A percentile compares a stretch with the other conserved stretches of the same genome.
These are phyloP conservation scores for Paramecium octaurelia DNA, from an alignment of 73 alveolate genomes.

Conservation along the genomic window DNA sequence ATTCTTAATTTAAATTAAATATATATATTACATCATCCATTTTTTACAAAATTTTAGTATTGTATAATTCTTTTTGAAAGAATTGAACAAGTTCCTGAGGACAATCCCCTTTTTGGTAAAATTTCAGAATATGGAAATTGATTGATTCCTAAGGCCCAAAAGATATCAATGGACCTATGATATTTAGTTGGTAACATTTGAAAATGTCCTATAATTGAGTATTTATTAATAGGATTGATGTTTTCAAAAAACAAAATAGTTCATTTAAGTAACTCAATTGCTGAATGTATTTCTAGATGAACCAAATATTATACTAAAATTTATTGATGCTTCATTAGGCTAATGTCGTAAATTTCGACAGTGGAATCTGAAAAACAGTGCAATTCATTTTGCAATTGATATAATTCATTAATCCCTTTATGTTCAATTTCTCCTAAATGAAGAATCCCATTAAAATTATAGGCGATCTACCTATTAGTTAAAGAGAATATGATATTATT, in stretches of 20 bases:
- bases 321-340: neutral
- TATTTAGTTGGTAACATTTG: neutral
- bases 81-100: neutral
- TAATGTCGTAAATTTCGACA: constrained; percentile 2
- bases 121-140: neutral
- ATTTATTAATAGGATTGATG: neutral
- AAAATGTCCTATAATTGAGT: neutral
- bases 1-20: neutral
- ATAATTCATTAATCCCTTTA: neutral
- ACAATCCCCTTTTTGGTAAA: neutral
- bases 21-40: constrained; percentile 32
- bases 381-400: neutral
- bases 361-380: neutral
- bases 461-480: neutral
- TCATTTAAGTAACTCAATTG: neutral
- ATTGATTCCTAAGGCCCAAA: neutral
- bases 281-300: neutral
- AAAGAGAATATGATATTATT: neutral
- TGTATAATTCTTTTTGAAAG: constrained; percentile 10
- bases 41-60: constrained; percentile 20
- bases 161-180: neutral
- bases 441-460: neutral
- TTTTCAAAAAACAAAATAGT: neutral
- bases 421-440: neutral
- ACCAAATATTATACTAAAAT: neutral